These are phyloP conservation scores for Chlamydomonas schloesseri DNA, from an alignment of 139 green algal genomes.

Conservation along the genomic window DNA sequence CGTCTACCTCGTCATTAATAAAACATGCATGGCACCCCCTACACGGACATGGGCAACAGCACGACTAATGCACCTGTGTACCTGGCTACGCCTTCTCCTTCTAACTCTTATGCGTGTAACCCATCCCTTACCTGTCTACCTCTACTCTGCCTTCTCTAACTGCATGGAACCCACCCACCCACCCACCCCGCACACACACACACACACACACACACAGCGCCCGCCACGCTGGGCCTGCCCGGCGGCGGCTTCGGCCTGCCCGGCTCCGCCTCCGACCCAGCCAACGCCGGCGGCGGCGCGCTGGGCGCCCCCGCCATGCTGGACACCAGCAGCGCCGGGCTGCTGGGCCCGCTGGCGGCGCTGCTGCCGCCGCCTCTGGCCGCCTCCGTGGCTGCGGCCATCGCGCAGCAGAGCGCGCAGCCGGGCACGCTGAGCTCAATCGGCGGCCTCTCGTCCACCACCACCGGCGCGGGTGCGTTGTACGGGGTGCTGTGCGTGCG, in stretches of 20 bases:
- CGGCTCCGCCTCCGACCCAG: no score
- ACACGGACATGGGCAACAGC: no score
- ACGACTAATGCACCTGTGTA: no score
- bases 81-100: no score
- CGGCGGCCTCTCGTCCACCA: constrained; percentile 28
- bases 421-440: neutral
- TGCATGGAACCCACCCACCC: no score
- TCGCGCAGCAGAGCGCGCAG: constrained; percentile 5
- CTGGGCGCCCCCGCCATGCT: constrained; percentile 30
- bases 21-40: no score
- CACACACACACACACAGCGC: no score
- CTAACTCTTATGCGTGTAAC: no score
- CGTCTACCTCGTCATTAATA: no score
- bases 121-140: no score
- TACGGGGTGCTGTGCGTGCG: neutral
- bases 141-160: no score
- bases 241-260: constrained; percentile 37
- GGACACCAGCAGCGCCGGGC: neutral
- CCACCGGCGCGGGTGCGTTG: neutral
- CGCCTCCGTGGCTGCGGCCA: constrained; percentile 16
- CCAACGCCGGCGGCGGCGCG: neutral
- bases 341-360: constrained; percentile 41
- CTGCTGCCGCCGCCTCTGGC: constrained; percentile 50
- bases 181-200: no score
- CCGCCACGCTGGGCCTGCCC: neutral